phyloP scores from a whole-genome alignment of 129 eudicot species.

The Ambrosia trifida region DNA sequence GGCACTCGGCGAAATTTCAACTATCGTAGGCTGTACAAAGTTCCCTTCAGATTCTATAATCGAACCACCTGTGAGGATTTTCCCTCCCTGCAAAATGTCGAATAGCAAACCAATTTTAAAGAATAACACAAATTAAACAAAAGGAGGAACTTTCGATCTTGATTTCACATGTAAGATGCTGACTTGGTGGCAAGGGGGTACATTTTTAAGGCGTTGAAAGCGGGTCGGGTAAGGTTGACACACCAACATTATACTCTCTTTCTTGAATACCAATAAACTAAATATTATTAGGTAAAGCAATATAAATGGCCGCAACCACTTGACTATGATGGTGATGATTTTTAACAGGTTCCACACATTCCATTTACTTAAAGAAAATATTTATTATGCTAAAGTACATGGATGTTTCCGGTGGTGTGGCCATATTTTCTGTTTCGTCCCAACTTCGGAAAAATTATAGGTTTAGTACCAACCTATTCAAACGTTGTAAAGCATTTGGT shows the following conservation, averaged over 20 bases:
- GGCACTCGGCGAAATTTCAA: conserved; percentile 74
- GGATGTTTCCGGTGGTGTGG: no score
- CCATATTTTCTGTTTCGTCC: no score
- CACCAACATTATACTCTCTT: background rate
- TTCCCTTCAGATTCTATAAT: conserved; percentile 83
- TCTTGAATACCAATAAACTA: background rate
- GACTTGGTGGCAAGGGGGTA: background rate
- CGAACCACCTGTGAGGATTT: conserved; percentile 82
- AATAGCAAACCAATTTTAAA: conserved; percentile 19
- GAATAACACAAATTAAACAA: background rate
- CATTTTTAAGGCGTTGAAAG: background rate
- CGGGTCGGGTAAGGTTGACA: background rate
- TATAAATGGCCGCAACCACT: background rate
- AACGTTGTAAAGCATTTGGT: no score
- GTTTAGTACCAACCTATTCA: no score
- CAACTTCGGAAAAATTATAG: no score
- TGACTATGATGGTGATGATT: background rate
- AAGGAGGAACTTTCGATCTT: background rate
- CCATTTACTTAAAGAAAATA: background rate
- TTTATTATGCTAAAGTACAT: no score
- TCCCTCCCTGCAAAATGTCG: conserved; percentile 71
- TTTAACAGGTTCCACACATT: background rate
- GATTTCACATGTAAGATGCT: background rate
- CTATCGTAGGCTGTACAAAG: conserved; percentile 91
- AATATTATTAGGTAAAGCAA: background rate